A percentile compares a stretch with the other conserved stretches of the same genome.
These are phyloP conservation scores for Ricinus communis DNA, from an alignment of 345 rosid genomes.

Conservation along the genomic window DNA sequence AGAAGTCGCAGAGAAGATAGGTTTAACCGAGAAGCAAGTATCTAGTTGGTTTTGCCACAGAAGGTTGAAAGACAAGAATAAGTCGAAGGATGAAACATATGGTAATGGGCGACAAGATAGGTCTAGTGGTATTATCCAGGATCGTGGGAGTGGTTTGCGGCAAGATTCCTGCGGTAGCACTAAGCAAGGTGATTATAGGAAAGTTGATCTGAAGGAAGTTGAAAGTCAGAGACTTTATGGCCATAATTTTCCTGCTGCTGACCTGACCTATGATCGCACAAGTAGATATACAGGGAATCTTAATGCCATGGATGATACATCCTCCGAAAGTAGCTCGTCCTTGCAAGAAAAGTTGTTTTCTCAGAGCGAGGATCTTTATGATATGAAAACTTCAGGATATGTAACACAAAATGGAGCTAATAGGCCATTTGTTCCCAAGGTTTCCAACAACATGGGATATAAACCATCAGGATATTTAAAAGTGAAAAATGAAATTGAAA, in stretches of 20 bases:
- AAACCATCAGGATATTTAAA: conserved; percentile 87
- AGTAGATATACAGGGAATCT: conserved; percentile 38
- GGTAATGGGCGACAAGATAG: conserved; percentile 72
- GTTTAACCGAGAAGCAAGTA: conserved; percentile 90
- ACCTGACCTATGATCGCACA: conserved; percentile 37
- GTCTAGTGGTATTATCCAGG: conserved; percentile 77
- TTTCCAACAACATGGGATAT: conserved; percentile 40
- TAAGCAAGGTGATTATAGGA: conserved; percentile 65
- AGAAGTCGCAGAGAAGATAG: conserved; percentile 61
- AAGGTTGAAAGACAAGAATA: conserved; percentile 81
- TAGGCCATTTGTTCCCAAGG: conserved; percentile 28
- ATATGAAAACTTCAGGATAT: conserved; percentile 36
- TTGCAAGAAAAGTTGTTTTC: conserved; percentile 52
- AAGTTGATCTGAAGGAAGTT: conserved; percentile 72
- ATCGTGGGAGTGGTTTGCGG: conserved; percentile 73
- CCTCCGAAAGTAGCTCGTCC: conserved; percentile 70
- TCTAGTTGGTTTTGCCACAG: conserved; percentile 99
- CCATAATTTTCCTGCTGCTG: conserved; percentile 39
- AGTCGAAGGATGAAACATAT: conserved; percentile 52
- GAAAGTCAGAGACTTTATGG: conserved; percentile 69
- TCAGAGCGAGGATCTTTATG: conserved; percentile 41
- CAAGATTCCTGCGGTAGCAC: conserved; percentile 98
- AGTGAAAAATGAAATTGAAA: conserved; percentile 67
- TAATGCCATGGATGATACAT: conserved; percentile 57
- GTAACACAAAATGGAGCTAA: conserved; percentile 35